Evolutionary conservation across 2,329 filamentous ascomycete genomes (phyloP).

Genomic region (Furcasterigmium furcatum): DNA sequence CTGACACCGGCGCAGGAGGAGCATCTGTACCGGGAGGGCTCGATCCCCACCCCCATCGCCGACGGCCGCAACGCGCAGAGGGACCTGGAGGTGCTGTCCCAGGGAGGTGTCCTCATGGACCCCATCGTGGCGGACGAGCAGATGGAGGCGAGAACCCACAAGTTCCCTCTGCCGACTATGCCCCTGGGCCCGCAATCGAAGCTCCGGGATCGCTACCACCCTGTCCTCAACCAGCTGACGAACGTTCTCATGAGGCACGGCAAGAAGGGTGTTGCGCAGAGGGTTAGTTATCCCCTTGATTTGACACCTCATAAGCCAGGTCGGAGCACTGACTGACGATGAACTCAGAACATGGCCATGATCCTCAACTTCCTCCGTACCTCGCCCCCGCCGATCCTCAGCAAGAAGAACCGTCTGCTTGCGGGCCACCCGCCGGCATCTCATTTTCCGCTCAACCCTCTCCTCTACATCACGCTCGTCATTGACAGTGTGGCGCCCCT

Average conservation of each 20-base stretch:
- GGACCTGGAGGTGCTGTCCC: slow-evolving; percentile 26
- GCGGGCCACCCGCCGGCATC: slow-evolving; percentile 73
- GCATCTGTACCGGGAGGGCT: slow-evolving; percentile 37
- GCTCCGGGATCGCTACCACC: slow-evolving; percentile 80
- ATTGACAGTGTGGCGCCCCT: slow-evolving; percentile 92
- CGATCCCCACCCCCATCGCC: slow-evolving; percentile 28
- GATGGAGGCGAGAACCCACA: slow-evolving; percentile 39
- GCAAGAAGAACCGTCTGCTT: slow-evolving; percentile 66
- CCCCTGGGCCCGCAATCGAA: slow-evolving; percentile 60
- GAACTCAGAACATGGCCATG: slow-evolving; percentile 71
- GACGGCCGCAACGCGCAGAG: slow-evolving; percentile 9
- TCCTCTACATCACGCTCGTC: slow-evolving; percentile 84
- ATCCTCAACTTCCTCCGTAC: slow-evolving; percentile 85
- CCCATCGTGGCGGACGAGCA: slow-evolving; percentile 19
- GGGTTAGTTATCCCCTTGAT: slow-evolving; percentile 50
- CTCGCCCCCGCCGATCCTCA: slow-evolving; percentile 72
- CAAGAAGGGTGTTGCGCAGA: slow-evolving; percentile 86
- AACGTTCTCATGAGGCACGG: slow-evolving; percentile 89
- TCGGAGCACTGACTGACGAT: neutral
- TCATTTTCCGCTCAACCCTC: slow-evolving; percentile 83
- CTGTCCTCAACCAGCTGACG: slow-evolving; percentile 81
- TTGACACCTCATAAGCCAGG: slow-evolving; percentile 9
- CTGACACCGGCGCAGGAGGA: slow-evolving; percentile 40
- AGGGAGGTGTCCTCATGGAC: slow-evolving; percentile 20
- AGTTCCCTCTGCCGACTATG: slow-evolving; percentile 70